Evolutionary conservation across 768 basidiomycete genomes (phyloP), one percentile per base, ranked within the genome.

Genomic region (Tulasnella sp.): DNA sequence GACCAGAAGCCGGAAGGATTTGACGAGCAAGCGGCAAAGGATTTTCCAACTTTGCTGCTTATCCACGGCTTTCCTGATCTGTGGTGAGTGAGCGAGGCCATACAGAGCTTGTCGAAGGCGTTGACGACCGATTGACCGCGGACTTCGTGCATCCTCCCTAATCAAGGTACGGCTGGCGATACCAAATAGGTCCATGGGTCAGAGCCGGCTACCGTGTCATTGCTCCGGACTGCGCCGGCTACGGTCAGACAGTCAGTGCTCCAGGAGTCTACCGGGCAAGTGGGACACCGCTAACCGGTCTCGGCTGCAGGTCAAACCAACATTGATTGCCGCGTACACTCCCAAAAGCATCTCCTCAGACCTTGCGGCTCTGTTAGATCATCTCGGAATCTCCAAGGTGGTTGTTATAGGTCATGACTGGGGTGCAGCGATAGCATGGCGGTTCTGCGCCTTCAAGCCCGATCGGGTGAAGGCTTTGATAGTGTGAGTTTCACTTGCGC

Each of bases 21-120:
- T 15, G 44, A 46, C 46, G 79, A 77, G 20, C 79, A 83, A 61
- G 86, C 87, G 79, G 83, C 87, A 80, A 82, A 84, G 40, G 81
- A 84, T 26, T 86, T 85, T 9, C 84, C 85, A 0, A 90, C 92
- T 2, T 80, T 94, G 9, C 86, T 94, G n/a, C 91, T 91, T 82
- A 80, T 94, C 23, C 93, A 95, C 82, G 93, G 93, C 1, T 94
- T 94, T 82, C 93, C 93, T 18, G 93, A 94, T 82, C 82, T 86
- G 44, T 87, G 86, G 87, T 86, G 78, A 69, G 74, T 23, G 15
- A 0, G 10, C 10, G 32, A 23, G 35, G 16, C 18, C 20, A 20
- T 29, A 20, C 3, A 51, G 37, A 32, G 37, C 29, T 42, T 26
- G 40, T 13, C 51, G 32, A 16, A n/a, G 29, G 57, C 7, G 57